Conservation (phyloP, 257 asterid genomes). For the Phtheirospermum japonicum region DNA sequence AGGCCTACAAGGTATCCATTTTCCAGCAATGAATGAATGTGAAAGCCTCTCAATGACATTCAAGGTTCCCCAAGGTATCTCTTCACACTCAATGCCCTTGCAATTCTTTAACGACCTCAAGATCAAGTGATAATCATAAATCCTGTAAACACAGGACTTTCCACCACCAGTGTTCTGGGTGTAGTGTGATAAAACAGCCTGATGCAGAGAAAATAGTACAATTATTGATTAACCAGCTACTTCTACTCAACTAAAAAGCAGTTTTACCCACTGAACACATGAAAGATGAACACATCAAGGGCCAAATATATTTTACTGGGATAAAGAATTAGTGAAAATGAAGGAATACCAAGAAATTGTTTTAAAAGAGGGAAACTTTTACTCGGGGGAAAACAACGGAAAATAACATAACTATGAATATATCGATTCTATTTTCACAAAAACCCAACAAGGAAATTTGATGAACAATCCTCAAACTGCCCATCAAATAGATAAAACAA, state of each 20-base stretch:
- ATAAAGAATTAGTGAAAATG: not conserved
- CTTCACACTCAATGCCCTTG: slow-evolving; percentile 63
- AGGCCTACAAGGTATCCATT: slow-evolving; percentile 89
- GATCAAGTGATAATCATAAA: slow-evolving; percentile 61
- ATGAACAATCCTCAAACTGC: too few relatives aligned
- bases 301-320: not conserved
- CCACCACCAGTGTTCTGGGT: slow-evolving; percentile 82
- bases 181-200: slow-evolving; percentile 70
- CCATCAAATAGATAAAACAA: not conserved
- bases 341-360: not conserved
- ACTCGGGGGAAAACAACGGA: not conserved
- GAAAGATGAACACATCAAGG: slow-evolving; percentile 10
- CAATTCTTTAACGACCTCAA: slow-evolving; percentile 63
- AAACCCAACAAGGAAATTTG: too few relatives aligned
- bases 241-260: slow-evolving; percentile 2
- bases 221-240: slow-evolving; percentile 17
- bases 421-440: too few relatives aligned
- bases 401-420: not conserved
- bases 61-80: slow-evolving; percentile 89
- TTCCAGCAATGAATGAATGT: slow-evolving; percentile 47
- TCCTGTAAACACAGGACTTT: slow-evolving; percentile 62
- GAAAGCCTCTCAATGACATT: slow-evolving; percentile 76
- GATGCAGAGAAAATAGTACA: slow-evolving; percentile 25
- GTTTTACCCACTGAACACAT: slow-evolving; percentile 3
- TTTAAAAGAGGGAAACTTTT: not conserved